Conservation (phyloP, 139 green algal species). For the Coelastrella sp. region DNA sequence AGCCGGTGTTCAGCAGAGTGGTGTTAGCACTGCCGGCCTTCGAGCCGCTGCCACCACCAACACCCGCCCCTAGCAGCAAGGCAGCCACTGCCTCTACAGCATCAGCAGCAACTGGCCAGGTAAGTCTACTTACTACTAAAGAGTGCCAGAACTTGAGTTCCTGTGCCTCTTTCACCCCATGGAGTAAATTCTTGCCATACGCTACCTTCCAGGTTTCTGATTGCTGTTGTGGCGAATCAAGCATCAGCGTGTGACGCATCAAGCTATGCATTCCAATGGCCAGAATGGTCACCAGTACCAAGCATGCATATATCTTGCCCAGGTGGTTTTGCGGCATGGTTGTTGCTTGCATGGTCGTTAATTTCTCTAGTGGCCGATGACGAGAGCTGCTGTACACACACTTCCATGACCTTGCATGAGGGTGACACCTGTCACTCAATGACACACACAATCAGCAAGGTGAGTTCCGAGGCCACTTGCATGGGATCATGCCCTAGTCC, state of each 20-base stretch:
- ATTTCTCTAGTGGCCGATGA: slow-evolving; percentile 6
- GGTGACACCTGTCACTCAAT: background rate
- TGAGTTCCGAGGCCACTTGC: slow-evolving; percentile 40
- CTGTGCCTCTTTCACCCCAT: no score
- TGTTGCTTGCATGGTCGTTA: background rate
- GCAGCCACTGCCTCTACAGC: slow-evolving; percentile 5
- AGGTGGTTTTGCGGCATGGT: no score
- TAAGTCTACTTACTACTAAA: background rate
- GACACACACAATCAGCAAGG: slow-evolving; percentile 26
- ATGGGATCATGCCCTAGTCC: background rate
- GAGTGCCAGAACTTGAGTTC: no score
- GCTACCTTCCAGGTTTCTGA: no score
- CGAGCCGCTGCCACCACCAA: slow-evolving; percentile 48
- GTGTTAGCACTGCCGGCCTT: slow-evolving; percentile 51
- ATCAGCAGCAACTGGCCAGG: background rate
- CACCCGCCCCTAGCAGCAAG: slow-evolving; percentile 36
- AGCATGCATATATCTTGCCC: no score
- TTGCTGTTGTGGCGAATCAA: no score
- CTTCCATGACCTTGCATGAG: slow-evolving; percentile 33
- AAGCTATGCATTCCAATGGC: no score
- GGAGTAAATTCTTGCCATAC: no score
- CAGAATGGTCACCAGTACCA: no score
- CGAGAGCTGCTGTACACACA: slow-evolving; percentile 26
- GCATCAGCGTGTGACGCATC: no score
- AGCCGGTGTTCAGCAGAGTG: slow-evolving; percentile 31